These are phyloP conservation scores for Boletus coffeatus DNA, from an alignment of 1,284 basidiomycete species.

Conservation along the genomic window DNA sequence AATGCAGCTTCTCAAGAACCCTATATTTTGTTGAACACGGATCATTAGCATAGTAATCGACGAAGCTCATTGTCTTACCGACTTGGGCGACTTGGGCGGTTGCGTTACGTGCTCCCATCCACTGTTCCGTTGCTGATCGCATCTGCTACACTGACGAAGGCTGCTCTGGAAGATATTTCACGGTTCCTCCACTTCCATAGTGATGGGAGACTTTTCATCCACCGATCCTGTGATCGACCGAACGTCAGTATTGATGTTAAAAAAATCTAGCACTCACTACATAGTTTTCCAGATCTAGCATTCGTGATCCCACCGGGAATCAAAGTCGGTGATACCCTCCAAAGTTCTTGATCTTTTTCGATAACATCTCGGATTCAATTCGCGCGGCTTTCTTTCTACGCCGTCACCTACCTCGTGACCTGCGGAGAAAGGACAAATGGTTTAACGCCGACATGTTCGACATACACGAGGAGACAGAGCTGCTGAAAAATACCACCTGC, in stretches of 20 bases:
- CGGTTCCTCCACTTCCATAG: neutral
- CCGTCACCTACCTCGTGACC: neutral
- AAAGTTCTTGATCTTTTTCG: constrained; percentile 32
- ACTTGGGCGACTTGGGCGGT: neutral
- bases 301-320: constrained; percentile 23
- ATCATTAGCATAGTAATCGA: constrained; percentile 7
- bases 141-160: neutral
- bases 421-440: constrained; percentile 11
- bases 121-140: neutral
- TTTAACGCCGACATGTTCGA: constrained; percentile 11
- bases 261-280: neutral
- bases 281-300: constrained; percentile 22
- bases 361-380: constrained; percentile 17
- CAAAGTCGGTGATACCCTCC: constrained; percentile 9
- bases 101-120: neutral
- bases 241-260: neutral
- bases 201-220: neutral
- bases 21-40: neutral
- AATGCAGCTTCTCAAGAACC: constrained; percentile 7
- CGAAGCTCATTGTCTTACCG: constrained; percentile 7
- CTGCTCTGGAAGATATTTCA: neutral
- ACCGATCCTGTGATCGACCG: neutral
- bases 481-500: neutral
- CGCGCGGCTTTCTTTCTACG: neutral
- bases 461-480: constrained; percentile 1